Percentiles rank a stretch among this genome's conserved stretches.
Evolutionary conservation across 805 yeast genomes (phyloP).

Genomic region (Wickerhamomyces bovis): DNA sequence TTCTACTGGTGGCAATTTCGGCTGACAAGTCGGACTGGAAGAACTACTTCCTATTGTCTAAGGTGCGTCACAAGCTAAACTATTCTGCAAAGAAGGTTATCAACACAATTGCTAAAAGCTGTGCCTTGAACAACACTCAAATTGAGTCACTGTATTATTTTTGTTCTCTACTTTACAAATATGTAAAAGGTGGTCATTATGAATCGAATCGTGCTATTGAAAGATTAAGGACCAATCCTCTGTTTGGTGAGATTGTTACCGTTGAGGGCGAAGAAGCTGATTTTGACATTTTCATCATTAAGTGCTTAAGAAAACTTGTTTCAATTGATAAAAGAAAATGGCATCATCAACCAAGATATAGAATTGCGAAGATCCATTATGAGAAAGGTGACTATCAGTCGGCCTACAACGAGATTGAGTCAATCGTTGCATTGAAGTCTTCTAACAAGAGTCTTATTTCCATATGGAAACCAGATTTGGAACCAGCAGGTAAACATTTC

Average conservation of each 20-base stretch:
- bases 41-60: slow-evolving; percentile 50
- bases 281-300: slow-evolving; percentile 36
- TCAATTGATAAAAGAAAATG: slow-evolving; percentile 73
- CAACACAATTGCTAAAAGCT: slow-evolving; percentile 38
- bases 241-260: slow-evolving; percentile 14
- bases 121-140: slow-evolving; percentile 32
- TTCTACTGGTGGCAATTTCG: slow-evolving; percentile 42
- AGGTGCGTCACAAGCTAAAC: slow-evolving; percentile 47
- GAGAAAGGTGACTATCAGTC: slow-evolving; percentile 43
- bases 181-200: slow-evolving; percentile 34
- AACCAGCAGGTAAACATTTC: slow-evolving; percentile 91
- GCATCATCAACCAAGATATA: slow-evolving; percentile 82
- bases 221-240: slow-evolving; percentile 30
- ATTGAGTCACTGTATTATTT: slow-evolving; percentile 76
- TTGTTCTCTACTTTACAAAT: slow-evolving; percentile 54
- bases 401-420: slow-evolving; percentile 61
- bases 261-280: slow-evolving; percentile 15
- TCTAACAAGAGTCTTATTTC: slow-evolving; percentile 66
- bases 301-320: slow-evolving; percentile 41
- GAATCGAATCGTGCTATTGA: slow-evolving; percentile 32
- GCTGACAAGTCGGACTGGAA: slow-evolving; percentile 52
- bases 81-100: slow-evolving; percentile 31
- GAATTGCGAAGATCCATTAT: slow-evolving; percentile 57
- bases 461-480: slow-evolving; percentile 91
- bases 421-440: slow-evolving; percentile 59